Evolutionary conservation across 129 eudicot species (phyloP).

Genomic region (Cynara cardunculus): DNA sequence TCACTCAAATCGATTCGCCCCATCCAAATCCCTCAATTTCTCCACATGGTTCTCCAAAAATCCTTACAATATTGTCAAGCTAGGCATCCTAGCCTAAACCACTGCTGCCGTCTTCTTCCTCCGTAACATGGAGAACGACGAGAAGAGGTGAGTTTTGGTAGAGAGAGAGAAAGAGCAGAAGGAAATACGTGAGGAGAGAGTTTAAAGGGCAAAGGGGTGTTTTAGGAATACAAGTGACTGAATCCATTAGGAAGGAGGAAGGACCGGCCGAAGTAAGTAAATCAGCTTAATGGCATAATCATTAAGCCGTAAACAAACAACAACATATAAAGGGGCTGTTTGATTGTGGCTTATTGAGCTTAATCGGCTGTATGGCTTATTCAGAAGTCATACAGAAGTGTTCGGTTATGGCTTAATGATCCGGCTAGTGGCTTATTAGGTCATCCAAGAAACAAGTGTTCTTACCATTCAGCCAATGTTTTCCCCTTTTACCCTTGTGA

Average conservation of each 20-base stretch:
- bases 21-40: conserved; percentile 63
- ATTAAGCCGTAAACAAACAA: too few relatives aligned
- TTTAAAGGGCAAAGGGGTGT: background rate
- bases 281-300: background rate
- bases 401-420: too few relatives aligned
- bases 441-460: too few relatives aligned
- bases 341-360: too few relatives aligned
- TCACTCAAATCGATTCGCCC: conserved; percentile 30
- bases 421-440: too few relatives aligned
- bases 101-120: conserved; percentile 70
- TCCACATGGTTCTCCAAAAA: conserved; percentile 79
- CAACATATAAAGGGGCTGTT: too few relatives aligned
- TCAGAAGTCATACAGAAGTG: background rate
- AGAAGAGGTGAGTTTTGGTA: background rate
- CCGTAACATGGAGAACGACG: conserved; percentile 49
- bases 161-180: background rate
- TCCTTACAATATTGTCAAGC: conserved; percentile 48
- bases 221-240: background rate
- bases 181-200: background rate
- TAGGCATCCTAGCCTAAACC: conserved; percentile 38
- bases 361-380: too few relatives aligned
- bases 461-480: too few relatives aligned
- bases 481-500: too few relatives aligned
- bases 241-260: background rate
- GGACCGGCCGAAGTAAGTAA: background rate